Conservation (phyloP, 108 stramenopile genomes). For the Nitzschia inconspicua region DNA sequence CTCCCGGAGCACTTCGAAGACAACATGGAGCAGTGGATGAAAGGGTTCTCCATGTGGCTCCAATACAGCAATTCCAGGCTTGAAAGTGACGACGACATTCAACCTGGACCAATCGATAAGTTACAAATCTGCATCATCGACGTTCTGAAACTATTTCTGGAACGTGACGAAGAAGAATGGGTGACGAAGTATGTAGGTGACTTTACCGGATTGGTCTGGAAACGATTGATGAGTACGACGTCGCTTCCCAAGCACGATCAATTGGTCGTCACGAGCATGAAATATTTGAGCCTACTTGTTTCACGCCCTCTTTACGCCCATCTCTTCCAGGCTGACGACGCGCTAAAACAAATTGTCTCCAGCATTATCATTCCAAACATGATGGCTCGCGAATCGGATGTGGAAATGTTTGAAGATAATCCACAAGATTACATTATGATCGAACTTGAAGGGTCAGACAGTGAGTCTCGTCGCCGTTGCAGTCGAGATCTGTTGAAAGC, state of each 20-base stretch:
- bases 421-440: slow-evolving; percentile 93
- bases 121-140: slow-evolving; percentile 92
- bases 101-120: slow-evolving; percentile 80
- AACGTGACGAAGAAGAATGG: slow-evolving; percentile 96
- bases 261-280: slow-evolving; percentile 88
- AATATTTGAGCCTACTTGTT: slow-evolving; percentile 86
- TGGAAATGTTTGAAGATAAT: slow-evolving; percentile 96
- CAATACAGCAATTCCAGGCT: slow-evolving; percentile 80
- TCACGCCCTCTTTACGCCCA: slow-evolving; percentile 83
- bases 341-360: slow-evolving; percentile 85
- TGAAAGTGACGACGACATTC: slow-evolving; percentile 81
- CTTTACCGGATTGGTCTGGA: slow-evolving; percentile 90
- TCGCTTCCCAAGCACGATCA: slow-evolving; percentile 80
- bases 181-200: too few species aligned
- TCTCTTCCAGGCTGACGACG: slow-evolving; percentile 77
- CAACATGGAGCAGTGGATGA: slow-evolving; percentile 93
- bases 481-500: slow-evolving; percentile 90
- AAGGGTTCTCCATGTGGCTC: slow-evolving; percentile 83
- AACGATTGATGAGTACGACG: slow-evolving; percentile 74
- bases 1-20: slow-evolving; percentile 98
- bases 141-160: slow-evolving; percentile 88
- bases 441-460: slow-evolving; percentile 95
- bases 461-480: slow-evolving; percentile 89
- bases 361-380: slow-evolving; percentile 96
- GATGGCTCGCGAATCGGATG: slow-evolving; percentile 83